Evolutionary conservation across 768 basidiomycete genomes (phyloP).

Genomic region (Jaapia argillacea): DNA sequence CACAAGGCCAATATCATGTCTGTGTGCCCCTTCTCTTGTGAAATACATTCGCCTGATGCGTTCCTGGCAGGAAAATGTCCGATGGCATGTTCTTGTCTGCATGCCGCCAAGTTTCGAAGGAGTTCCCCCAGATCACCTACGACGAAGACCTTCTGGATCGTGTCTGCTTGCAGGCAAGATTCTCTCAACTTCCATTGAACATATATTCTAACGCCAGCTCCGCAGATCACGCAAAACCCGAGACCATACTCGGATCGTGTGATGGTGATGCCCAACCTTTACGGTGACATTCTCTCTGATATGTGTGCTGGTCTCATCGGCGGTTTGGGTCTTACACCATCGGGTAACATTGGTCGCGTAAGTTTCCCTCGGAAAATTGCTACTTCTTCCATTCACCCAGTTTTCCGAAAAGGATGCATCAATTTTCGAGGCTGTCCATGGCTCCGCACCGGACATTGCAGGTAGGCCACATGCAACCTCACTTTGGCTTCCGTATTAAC

Average conservation of each 20-base stretch:
- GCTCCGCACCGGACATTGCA: slow-evolving; percentile 98
- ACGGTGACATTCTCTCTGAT: slow-evolving; percentile 92
- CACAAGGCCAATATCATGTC: slow-evolving; percentile 99
- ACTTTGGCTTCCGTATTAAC: slow-evolving; percentile 4
- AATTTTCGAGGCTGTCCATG: slow-evolving; percentile 99
- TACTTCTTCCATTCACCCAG: slow-evolving; percentile 3
- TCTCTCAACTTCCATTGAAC: too few species aligned
- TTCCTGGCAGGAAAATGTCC: slow-evolving; percentile 86
- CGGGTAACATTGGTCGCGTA: slow-evolving; percentile 94
- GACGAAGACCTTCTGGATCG: slow-evolving; percentile 97
- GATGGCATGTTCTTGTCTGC: slow-evolving; percentile 99
- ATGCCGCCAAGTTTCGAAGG: slow-evolving; percentile 92
- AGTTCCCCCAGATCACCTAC: slow-evolving; percentile 87
- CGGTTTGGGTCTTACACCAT: slow-evolving; percentile 93
- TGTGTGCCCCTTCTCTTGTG: slow-evolving; percentile 17
- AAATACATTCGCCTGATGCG: slow-evolving; percentile 4
- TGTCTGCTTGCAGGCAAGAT: slow-evolving; percentile 83
- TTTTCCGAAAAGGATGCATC: slow-evolving; percentile 69
- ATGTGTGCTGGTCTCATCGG: slow-evolving; percentile 99
- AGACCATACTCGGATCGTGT: slow-evolving; percentile 90
- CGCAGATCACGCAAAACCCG: slow-evolving; percentile 85
- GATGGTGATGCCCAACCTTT: slow-evolving; percentile 99
- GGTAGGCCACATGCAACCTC: too few species aligned
- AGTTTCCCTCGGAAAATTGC: too few species aligned
- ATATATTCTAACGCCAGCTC: too few species aligned